Conservation (phyloP, 1,284 basidiomycete genomes). For the Phenoliferia sp. region DNA sequence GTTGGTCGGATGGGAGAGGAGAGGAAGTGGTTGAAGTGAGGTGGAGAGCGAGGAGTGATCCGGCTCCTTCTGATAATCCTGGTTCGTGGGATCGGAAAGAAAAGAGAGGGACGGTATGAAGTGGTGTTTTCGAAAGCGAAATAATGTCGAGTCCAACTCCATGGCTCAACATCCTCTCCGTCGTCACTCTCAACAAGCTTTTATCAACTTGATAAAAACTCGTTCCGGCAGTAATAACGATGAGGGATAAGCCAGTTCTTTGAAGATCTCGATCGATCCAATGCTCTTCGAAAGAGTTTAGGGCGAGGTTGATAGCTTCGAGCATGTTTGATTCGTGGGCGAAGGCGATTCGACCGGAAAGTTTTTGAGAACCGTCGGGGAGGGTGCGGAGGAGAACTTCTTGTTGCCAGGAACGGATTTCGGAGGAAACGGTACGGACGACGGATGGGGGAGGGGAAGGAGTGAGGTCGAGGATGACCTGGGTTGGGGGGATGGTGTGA, state of each 20-base stretch:
- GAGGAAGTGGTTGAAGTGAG: background rate
- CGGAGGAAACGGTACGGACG: conserved; percentile 20
- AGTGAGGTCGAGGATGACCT: conserved; percentile 84
- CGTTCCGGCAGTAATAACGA: conserved; percentile 80
- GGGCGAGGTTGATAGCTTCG: conserved; percentile 86
- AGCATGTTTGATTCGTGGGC: conserved; percentile 93
- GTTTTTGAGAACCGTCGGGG: conserved; percentile 52
- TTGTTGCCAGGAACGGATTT: conserved; percentile 25
- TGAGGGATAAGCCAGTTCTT: conserved; percentile 79
- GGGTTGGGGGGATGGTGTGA: background rate
- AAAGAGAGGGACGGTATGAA: conserved; percentile 65
- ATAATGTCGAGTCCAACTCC: conserved; percentile 87
- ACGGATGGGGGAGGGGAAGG: conserved; percentile 17
- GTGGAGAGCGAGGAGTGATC: background rate
- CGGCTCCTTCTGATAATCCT: conserved; percentile 4
- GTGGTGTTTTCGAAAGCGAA: conserved; percentile 82
- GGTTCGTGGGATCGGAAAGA: conserved; percentile 29
- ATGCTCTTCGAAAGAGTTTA: conserved; percentile 91
- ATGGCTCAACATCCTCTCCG: conserved; percentile 91
- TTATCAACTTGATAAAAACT: conserved; percentile 92
- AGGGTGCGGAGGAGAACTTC: conserved; percentile 30
- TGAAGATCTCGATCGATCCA: conserved; percentile 93
- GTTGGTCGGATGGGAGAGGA: conserved; percentile 18
- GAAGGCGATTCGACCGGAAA: conserved; percentile 72
- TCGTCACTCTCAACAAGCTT: conserved; percentile 81